Conservation (phyloP, 2,329 filamentous ascomycete species). For the Alternaria ethzedia region DNA sequence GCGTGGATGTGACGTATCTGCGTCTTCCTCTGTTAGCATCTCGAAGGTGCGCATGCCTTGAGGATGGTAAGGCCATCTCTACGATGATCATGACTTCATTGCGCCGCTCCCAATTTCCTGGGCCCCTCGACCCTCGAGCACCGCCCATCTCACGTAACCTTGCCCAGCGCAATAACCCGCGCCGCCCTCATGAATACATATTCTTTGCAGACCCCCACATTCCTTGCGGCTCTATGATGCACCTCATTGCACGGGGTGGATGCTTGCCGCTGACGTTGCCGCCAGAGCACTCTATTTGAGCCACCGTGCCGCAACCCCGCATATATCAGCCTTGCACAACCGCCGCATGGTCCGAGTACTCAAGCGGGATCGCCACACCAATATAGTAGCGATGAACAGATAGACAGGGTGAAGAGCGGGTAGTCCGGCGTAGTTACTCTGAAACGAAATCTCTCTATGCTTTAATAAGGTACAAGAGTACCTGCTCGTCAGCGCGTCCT, state of each 20-base stretch:
- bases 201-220: background rate
- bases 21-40: background rate
- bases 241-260: constrained; percentile 1
- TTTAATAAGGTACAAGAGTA: background rate
- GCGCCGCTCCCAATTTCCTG: background rate
- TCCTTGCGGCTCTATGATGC: background rate
- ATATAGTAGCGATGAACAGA: constrained; percentile 8
- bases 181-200: background rate
- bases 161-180: background rate
- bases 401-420: constrained; percentile 1
- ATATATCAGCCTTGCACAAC: constrained; percentile 3
- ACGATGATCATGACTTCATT: background rate
- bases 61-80: background rate
- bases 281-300: constrained; percentile 9
- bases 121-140: background rate
- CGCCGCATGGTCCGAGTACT: background rate
- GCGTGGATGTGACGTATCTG: background rate
- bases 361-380: background rate
- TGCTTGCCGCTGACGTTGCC: constrained; percentile 7
- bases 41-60: background rate
- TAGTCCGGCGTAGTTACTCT: background rate
- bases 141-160: background rate
- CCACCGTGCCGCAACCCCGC: constrained; percentile 18
- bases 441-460: background rate
- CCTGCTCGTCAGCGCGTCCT: background rate